Evolutionary conservation across 1,284 basidiomycete genomes (phyloP), one percentile per base, ranked within the genome.

Genomic region (Malassezia furfur): DNA sequence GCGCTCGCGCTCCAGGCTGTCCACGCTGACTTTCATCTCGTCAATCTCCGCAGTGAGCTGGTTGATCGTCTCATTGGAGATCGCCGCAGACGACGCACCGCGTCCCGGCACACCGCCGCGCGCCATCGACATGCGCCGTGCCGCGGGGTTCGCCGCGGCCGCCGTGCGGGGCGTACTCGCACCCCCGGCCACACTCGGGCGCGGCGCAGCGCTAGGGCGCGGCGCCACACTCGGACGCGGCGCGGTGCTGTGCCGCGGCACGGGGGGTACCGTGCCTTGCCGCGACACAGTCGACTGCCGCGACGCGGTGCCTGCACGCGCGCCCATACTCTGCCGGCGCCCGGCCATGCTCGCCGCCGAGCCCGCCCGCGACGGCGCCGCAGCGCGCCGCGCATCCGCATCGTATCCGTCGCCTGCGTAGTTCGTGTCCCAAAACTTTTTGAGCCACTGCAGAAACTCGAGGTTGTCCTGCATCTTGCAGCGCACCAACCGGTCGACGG

Each of bases 401-500:
- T 98, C 91, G 74, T 99, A 99, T 52, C 55, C 55, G 21, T 87
- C 85, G 0, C 91, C 93, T 4, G 84, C 83, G 73, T 84, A 91
- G 79, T 94, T 88, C 43, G 82, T 78, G 72, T 96, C 91, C 93
- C 94, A 98, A 77, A 85, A 96, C 51, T 86, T 86, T 75, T 91
- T 91, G 70, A 90, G 81, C 93, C 93, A 98, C 77, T 99, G 93
- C 54, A 93, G 76, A 78, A 98, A 98, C 76, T 99, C 94, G 66
- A 99, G 85, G 77, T 99, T 99, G 78, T 98, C 94, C 43, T 96
- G 94, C 93, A 98, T 98, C 80, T 96, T 96, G 81, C 93, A 98
- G 78, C 93, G 93, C 45, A 91, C 84, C 50, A 99, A 82, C 67
- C 81, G 85, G 64, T 96, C 91, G 28, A 99, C 86, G 1, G 83